Conservation (phyloP, 169 alveolate genomes). For the Plasmodium coatneyi region DNA sequence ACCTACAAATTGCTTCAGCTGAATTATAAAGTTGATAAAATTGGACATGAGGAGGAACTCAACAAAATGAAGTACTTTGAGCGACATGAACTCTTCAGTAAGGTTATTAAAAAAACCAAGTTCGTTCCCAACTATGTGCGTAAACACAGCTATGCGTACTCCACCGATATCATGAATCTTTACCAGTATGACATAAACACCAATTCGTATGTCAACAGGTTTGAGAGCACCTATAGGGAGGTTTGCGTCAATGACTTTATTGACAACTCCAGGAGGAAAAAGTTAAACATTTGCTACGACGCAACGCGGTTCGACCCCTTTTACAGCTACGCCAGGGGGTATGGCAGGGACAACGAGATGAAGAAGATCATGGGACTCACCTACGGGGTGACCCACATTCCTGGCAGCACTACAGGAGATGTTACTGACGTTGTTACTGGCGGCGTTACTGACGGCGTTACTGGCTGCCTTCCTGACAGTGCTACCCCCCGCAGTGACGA, state of each 20-base stretch:
- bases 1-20: constrained; percentile 49
- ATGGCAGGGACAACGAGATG: constrained; percentile 34
- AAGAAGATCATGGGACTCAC: constrained; percentile 45
- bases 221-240: constrained; percentile 33
- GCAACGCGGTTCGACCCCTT: constrained; percentile 8
- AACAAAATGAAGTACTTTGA: constrained; percentile 73
- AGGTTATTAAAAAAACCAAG: constrained; percentile 64
- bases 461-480: neutral
- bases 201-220: constrained; percentile 46
- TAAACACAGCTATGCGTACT: constrained; percentile 61
- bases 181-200: constrained; percentile 63
- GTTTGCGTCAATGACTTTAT: constrained; percentile 28
- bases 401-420: no score
- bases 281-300: constrained; percentile 46
- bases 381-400: neutral
- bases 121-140: constrained; percentile 54
- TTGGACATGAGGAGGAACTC: constrained; percentile 57
- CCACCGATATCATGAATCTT: constrained; percentile 50
- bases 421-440: neutral
- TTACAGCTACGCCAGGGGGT: constrained; percentile 25
- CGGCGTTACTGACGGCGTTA: neutral
- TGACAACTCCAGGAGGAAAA: constrained; percentile 16
- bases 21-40: constrained; percentile 61
- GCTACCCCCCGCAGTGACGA: neutral
- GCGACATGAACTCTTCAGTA: constrained; percentile 54